Percentiles rank a stretch among this genome's conserved stretches.
These are phyloP conservation scores for Arachis monticola DNA, from an alignment of 331 rosid species.

Conservation along the genomic window DNA sequence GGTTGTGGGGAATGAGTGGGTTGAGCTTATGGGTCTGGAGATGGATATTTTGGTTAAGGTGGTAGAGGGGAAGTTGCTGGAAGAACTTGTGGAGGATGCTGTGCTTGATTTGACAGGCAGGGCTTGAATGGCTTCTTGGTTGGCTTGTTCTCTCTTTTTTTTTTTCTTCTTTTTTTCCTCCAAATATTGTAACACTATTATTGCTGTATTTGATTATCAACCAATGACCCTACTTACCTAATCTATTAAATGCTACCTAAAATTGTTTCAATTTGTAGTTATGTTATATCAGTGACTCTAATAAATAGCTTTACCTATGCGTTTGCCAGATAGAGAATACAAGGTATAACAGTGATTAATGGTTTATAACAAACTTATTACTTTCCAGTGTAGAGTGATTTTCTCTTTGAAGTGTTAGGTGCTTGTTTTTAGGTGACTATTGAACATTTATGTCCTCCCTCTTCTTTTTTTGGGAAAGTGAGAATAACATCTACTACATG, in stretches of 20 bases:
- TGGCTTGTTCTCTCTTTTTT: slow-evolving; percentile 17
- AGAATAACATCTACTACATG: background rate
- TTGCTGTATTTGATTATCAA: slow-evolving; percentile 65
- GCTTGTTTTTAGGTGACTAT: background rate
- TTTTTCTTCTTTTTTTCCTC: background rate
- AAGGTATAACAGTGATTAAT: background rate
- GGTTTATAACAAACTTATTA: background rate
- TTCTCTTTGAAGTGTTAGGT: background rate
- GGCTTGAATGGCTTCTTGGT: slow-evolving; percentile 52
- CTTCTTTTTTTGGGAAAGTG: background rate
- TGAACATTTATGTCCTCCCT: background rate
- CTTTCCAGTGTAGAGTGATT: slow-evolving; percentile 3
- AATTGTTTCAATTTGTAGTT: slow-evolving; percentile 42
- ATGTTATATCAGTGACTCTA: slow-evolving; percentile 30
- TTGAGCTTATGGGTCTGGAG: slow-evolving; percentile 64
- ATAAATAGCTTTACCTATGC: slow-evolving; percentile 25
- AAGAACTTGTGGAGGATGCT: slow-evolving; percentile 87
- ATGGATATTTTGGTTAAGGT: slow-evolving; percentile 69
- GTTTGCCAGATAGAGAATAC: slow-evolving; percentile 6
- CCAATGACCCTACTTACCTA: slow-evolving; percentile 57
- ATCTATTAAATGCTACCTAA: slow-evolving; percentile 55
- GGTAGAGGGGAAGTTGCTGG: slow-evolving; percentile 75
- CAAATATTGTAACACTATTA: slow-evolving; percentile 51
- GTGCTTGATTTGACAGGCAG: slow-evolving; percentile 75
- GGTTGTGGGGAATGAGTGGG: slow-evolving; percentile 86